Evolutionary conservation across 768 basidiomycete species (phyloP), one percentile per base, ranked within the genome.

Genomic region (Tulasnella sp.): DNA sequence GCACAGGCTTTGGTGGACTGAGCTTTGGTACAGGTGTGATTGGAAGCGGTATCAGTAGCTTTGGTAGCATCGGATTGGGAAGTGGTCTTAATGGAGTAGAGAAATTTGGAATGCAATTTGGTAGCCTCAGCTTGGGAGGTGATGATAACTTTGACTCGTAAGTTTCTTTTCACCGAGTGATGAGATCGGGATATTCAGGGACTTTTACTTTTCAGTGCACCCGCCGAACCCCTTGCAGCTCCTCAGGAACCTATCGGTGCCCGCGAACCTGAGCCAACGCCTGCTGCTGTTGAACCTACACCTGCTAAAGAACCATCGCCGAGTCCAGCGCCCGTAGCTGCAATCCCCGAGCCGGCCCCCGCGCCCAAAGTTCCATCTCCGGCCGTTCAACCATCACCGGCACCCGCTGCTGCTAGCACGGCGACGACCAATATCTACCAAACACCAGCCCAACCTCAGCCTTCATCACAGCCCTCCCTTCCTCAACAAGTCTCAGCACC

Each of bases 21-120:
- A 43, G 37, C 24, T 51, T 51, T 40, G 49, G 49, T 9, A 50
- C 39, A 22, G 28, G 24, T 24, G 34, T 54, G 19, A 39, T 16
- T 32, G 31, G 24, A 24, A 31, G 12, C 24, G 32, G 16, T 24
- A 9, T 19, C 12, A 10, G 13, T 22, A 5, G 42, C 31, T 37
- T 53, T 42, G 40, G 40, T 20, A 35, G 20, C 15, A 19, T n/a
- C 15, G 15, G 34, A 19, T n/a, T 48, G 10, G 45, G 47, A 33
- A 10, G 40, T 25, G 49, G 53, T 19, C 43, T 51, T 1, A 72
- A 73, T 31, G 72, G 72, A 15, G 62, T 83, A 20, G 85, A 87
- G 61, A 87, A 84, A 61, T 69, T 89, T 45, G 86, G 86, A 43
- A 87, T 90, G 86, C 85, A 88, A 60, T 90, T 90, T 61, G 86